These are phyloP conservation scores for Rhodotorula sp. DNA, from an alignment of 1,284 basidiomycete genomes.

Conservation along the genomic window DNA sequence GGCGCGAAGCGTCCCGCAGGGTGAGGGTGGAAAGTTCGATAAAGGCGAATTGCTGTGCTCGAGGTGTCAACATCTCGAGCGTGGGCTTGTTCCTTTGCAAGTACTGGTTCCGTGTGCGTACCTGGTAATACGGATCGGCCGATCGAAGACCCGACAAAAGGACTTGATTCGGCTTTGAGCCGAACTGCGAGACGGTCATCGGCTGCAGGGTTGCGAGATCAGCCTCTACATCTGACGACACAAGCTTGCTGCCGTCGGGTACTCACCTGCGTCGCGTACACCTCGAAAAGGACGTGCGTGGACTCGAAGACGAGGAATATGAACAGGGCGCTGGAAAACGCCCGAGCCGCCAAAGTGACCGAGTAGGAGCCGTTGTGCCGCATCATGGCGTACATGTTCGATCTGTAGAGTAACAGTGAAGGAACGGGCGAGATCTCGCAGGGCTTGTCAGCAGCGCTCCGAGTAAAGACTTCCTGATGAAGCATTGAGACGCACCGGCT, in stretches of 20 bases:
- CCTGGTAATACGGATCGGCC: constrained; percentile 46
- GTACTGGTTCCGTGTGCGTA: constrained; percentile 19
- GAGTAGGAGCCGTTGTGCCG: constrained; percentile 36
- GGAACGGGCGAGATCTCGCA: neutral
- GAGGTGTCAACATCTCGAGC: neutral
- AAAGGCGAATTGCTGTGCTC: constrained; percentile 46
- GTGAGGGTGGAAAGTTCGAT: constrained; percentile 47
- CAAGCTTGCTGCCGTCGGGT: neutral
- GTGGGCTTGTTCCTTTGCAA: no score
- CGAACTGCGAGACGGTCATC: constrained; percentile 39
- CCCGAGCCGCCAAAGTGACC: constrained; percentile 26
- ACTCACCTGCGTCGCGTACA: constrained; percentile 39
- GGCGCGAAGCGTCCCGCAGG: constrained; percentile 50
- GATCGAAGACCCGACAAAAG: constrained; percentile 60
- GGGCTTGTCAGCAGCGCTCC: no score
- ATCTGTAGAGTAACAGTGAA: constrained; percentile 8
- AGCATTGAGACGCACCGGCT: constrained; percentile 20
- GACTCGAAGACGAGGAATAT: constrained; percentile 30
- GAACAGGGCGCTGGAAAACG: constrained; percentile 16
- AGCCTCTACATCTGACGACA: neutral
- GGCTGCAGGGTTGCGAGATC: constrained; percentile 13
- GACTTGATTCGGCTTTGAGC: constrained; percentile 39
- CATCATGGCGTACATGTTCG: constrained; percentile 39
- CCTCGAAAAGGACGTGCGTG: constrained; percentile 34
- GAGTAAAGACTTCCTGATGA: no score